Conservation (phyloP, 1,284 basidiomycete genomes). For the Sanghuangporus weigelae region DNA sequence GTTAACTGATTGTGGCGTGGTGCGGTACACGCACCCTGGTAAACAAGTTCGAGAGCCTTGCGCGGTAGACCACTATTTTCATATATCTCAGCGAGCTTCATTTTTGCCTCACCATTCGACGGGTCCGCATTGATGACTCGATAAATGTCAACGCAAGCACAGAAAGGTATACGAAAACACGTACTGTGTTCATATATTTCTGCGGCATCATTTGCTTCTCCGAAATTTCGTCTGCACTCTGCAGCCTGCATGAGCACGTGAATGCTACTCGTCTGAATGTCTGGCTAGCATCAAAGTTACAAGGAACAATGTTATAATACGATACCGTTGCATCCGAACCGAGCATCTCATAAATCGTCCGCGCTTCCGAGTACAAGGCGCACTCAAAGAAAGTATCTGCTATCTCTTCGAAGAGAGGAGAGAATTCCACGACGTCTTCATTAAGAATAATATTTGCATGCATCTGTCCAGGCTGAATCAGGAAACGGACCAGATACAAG, state of each 20-base stretch:
- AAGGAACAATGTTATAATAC: slow-evolving; percentile 11
- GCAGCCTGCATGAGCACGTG: slow-evolving; percentile 67
- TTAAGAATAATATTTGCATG: slow-evolving; percentile 71
- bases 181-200: slow-evolving; percentile 81
- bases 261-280: slow-evolving; percentile 56
- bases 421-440: slow-evolving; percentile 72
- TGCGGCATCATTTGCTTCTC: slow-evolving; percentile 68
- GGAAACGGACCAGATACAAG: neutral
- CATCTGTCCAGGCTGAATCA: slow-evolving; percentile 37
- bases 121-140: slow-evolving; percentile 73
- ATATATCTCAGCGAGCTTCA: slow-evolving; percentile 86
- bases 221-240: slow-evolving; percentile 68
- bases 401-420: slow-evolving; percentile 75
- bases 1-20: neutral
- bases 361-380: slow-evolving; percentile 68
- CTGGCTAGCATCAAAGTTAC: neutral
- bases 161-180: slow-evolving; percentile 21
- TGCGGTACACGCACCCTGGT: slow-evolving; percentile 57
- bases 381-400: slow-evolving; percentile 80
- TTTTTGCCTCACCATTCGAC: slow-evolving; percentile 73
- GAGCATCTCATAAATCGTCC: slow-evolving; percentile 73
- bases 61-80: slow-evolving; percentile 78
- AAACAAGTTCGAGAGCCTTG: slow-evolving; percentile 81
- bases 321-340: slow-evolving; percentile 64
- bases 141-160: slow-evolving; percentile 6